Evolutionary conservation across 139 green algal genomes (phyloP).

Genomic region (Axilococcus clingmanii): DNA sequence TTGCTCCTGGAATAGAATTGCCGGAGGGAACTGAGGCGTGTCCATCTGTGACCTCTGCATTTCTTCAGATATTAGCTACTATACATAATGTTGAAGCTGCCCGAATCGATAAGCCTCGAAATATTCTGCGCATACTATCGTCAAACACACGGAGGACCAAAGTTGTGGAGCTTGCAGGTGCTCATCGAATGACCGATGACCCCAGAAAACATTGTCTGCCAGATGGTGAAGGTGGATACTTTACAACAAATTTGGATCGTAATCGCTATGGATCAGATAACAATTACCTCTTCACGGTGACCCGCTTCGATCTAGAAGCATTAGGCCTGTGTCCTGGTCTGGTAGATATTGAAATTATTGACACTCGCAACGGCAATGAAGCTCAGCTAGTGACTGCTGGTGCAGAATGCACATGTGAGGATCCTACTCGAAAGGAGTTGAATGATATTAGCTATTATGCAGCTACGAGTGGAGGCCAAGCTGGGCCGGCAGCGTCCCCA

Average conservation of each 20-base stretch:
- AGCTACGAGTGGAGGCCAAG: slow-evolving; percentile 1
- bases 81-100: slow-evolving; percentile 59
- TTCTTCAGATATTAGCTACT: slow-evolving; percentile 77
- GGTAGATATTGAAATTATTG: slow-evolving; percentile 92
- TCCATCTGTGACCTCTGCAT: slow-evolving; percentile 83
- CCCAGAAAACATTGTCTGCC: slow-evolving; percentile 73
- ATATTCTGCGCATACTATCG: slow-evolving; percentile 77
- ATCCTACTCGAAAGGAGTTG: slow-evolving; percentile 16
- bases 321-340: slow-evolving; percentile 83
- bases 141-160: slow-evolving; percentile 89
- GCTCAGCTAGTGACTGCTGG: slow-evolving; percentile 62
- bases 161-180: slow-evolving; percentile 82
- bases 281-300: slow-evolving; percentile 92
- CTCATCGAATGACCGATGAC: slow-evolving; percentile 85
- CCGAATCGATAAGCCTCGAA: slow-evolving; percentile 35
- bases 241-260: slow-evolving; percentile 90
- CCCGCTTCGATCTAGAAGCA: slow-evolving; percentile 81
- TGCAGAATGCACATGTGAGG: slow-evolving; percentile 53
- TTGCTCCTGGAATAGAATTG: slow-evolving; percentile 32
- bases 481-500: background rate
- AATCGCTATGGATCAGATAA: slow-evolving; percentile 93
- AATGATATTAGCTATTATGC: slow-evolving; percentile 14
- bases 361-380: slow-evolving; percentile 73
- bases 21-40: slow-evolving; percentile 78
- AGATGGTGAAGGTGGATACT: slow-evolving; percentile 70